phyloP scores from a whole-genome alignment of 108 stramenopile genomes.

The Mayamaea pseudoterrestris region DNA sequence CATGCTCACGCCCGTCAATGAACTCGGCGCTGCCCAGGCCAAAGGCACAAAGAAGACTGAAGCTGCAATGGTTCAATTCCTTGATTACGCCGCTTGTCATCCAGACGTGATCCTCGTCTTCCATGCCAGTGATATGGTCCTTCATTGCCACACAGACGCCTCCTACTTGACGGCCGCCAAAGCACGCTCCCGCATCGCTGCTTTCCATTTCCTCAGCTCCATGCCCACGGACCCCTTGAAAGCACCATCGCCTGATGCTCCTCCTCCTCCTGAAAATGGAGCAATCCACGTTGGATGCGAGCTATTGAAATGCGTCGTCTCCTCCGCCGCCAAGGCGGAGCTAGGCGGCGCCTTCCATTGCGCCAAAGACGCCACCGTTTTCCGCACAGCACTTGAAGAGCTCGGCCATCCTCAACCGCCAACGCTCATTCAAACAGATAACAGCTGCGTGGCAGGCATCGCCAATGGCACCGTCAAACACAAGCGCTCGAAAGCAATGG shows the following conservation, averaged over 20 bases:
- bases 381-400: slow-evolving; percentile 12
- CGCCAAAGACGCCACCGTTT: slow-evolving; percentile 11
- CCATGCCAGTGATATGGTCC: slow-evolving; percentile 14
- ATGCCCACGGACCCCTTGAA: no score
- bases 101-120: slow-evolving; percentile 25
- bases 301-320: slow-evolving; percentile 10
- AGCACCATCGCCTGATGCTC: not conserved
- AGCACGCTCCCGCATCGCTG: slow-evolving; percentile 24
- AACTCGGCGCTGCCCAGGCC: slow-evolving; percentile 19
- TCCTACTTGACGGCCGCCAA: slow-evolving; percentile 22
- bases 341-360: slow-evolving; percentile 18
- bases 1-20: slow-evolving; percentile 17
- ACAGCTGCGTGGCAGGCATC: slow-evolving; percentile 28
- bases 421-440: slow-evolving; percentile 32
- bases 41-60: slow-evolving; percentile 11
- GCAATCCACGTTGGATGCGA: not conserved
- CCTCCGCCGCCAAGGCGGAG: slow-evolving; percentile 16
- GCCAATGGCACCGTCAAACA: slow-evolving; percentile 25
- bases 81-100: slow-evolving; percentile 37
- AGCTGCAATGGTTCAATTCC: slow-evolving; percentile 12
- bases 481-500: slow-evolving; percentile 17
- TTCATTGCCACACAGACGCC: slow-evolving; percentile 19
- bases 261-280: slow-evolving; percentile 12
- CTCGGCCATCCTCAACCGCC: slow-evolving; percentile 33
- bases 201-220: slow-evolving; percentile 11